Evolutionary conservation across 352 stramenopile species (phyloP), one percentile per base, ranked within the genome.

Genomic region (Phytophthora pinifolia): DNA sequence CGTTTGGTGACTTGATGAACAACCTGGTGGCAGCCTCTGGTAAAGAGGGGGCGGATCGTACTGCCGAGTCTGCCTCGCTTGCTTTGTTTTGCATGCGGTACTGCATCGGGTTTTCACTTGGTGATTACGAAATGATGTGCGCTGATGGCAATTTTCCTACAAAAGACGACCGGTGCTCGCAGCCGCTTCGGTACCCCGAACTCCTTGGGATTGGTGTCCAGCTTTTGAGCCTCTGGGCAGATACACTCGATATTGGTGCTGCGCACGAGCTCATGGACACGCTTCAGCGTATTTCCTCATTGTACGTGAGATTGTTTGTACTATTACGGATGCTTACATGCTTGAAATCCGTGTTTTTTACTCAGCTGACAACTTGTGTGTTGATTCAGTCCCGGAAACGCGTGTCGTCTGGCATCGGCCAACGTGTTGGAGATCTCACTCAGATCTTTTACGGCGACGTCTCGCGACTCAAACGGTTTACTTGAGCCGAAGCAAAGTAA

Each of bases 131-230:
- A 34, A 13, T 60, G 30, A n/a, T 46, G 31, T 52, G 14, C 12
- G 22, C 25, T 39, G 34, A 32, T 13, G 32, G 46, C 13, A 9
- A 31, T 12, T 38, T 44, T 25, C 27, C 15, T 32, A 22, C 18
- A 30, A 48, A 45, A 14, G 30, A 48, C 37, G 43, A 18, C 7
- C 10, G 18, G 33, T 45, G 6, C 18, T 41, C 9, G 34, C 30
- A 10, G 6, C n/a, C 18, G 1, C 47, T 77, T 14, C 45, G 55
- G 10, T 54, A 67, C 22, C 57, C 68, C 3, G 38, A 52, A 18
- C 48, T 67, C 6, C 63, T 75, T 46, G 56, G 30, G 6, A 15
- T 72, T 36, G 68, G 47, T 7, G 42, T 75, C 18, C 68, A 77
- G 36, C 27, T 77, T 9, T 45, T 72, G 41, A 67, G 56, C 52